Conservation (phyloP, 768 basidiomycete species). For the Lepiota venenata region DNA sequence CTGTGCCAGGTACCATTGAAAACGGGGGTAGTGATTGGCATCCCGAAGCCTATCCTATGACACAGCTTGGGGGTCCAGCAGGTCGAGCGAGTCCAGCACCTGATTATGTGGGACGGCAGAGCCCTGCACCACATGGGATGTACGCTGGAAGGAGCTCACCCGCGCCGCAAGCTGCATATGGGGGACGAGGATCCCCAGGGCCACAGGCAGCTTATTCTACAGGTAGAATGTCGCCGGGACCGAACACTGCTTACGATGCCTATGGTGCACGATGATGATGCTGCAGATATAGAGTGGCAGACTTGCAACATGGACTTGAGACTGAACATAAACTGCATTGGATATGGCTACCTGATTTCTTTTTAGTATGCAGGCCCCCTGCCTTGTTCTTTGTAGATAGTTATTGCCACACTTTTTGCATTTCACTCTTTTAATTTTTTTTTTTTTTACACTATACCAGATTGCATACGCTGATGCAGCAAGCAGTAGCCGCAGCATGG, state of each 20-base stretch:
- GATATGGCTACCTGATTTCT: background rate
- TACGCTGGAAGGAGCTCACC: conserved; percentile 29
- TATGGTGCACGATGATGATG: conserved; percentile 8
- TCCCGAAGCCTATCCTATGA: conserved; percentile 74
- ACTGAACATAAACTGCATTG: conserved; percentile 3
- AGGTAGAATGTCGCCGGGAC: conserved; percentile 36
- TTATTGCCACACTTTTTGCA: conserved; percentile 9
- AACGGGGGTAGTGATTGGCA: conserved; percentile 40
- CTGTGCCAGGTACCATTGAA: conserved; percentile 63
- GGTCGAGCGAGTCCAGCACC: conserved; percentile 36
- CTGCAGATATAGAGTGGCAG: background rate
- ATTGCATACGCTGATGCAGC: conserved; percentile 13
- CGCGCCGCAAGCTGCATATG: conserved; percentile 26
- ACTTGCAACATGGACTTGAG: background rate
- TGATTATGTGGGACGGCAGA: conserved; percentile 29
- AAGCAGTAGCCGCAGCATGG: too few relatives aligned
- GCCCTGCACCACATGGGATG: conserved; percentile 37
- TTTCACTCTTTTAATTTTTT: background rate
- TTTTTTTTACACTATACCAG: conserved; percentile 9
- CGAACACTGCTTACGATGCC: conserved; percentile 34
- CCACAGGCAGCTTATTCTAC: conserved; percentile 30
- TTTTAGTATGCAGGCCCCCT: background rate
- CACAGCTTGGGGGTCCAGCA: conserved; percentile 20
- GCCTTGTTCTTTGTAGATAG: conserved; percentile 10
- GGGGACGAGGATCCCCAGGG: conserved; percentile 29